Percentiles rank a stretch among this genome's conserved stretches.
These are phyloP conservation scores for Fistulinella cinereoalba DNA, from an alignment of 1,284 basidiomycete species.

Conservation along the genomic window DNA sequence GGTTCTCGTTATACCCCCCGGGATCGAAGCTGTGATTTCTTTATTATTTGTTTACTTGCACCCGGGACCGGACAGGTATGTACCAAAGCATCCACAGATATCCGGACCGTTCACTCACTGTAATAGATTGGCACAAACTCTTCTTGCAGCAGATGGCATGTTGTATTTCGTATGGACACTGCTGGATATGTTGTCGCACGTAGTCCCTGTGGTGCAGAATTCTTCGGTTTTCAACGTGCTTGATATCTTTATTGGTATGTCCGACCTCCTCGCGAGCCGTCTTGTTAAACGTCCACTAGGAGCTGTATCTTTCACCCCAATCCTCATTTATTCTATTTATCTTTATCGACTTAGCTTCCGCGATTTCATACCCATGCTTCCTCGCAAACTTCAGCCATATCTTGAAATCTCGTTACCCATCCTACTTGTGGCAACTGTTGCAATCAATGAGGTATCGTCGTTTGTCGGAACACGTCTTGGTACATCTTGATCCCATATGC, in stretches of 20 bases:
- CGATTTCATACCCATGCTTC: slow-evolving; percentile 52
- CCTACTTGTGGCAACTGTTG: slow-evolving; percentile 45
- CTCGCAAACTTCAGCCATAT: slow-evolving; percentile 45
- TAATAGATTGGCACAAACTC: slow-evolving; percentile 47
- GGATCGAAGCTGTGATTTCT: slow-evolving; percentile 58
- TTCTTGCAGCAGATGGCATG: slow-evolving; percentile 61
- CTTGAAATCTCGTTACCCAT: slow-evolving; percentile 51
- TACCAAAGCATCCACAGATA: slow-evolving; percentile 15
- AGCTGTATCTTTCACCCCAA: slow-evolving; percentile 53
- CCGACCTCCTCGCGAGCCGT: background rate
- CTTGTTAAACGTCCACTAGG: slow-evolving; percentile 21
- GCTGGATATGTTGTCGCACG: slow-evolving; percentile 58
- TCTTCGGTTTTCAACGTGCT: slow-evolving; percentile 38
- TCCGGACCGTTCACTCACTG: background rate
- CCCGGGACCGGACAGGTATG: slow-evolving; percentile 54
- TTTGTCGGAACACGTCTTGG: slow-evolving; percentile 60
- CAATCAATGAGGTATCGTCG: slow-evolving; percentile 58
- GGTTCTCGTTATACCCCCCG: slow-evolving; percentile 59
- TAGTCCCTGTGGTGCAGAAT: slow-evolving; percentile 47
- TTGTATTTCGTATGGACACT: slow-evolving; percentile 57
- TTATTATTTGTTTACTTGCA: slow-evolving; percentile 50
- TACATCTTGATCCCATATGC: slow-evolving; percentile 31
- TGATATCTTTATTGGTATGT: slow-evolving; percentile 48
- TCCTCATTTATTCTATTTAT: slow-evolving; percentile 55
- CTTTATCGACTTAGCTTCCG: slow-evolving; percentile 49